phyloP scores from a whole-genome alignment of 176 grass and related monocot genomes.

The Rhynchospora breviuscula region DNA sequence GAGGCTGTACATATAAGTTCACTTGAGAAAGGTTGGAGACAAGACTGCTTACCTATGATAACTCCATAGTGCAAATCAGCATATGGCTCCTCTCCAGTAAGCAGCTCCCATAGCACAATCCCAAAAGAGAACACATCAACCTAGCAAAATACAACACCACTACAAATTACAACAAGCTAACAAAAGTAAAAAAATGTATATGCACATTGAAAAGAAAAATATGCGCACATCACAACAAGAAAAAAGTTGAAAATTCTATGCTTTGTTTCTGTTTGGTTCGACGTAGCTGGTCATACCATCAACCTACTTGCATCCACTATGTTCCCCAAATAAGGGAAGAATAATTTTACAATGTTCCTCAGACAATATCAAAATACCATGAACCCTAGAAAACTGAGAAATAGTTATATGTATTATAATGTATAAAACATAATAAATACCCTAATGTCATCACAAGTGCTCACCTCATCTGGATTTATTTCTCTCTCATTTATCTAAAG shows the following conservation, averaged over 20 bases:
- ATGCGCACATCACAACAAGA: neutral
- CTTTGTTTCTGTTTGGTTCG: neutral
- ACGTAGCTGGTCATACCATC: neutral
- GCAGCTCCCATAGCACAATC: slow-evolving; percentile 93
- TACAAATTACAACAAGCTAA: slow-evolving; percentile 12
- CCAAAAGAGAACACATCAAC: slow-evolving; percentile 98
- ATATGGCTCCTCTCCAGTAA: slow-evolving; percentile 93
- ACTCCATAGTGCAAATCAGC: slow-evolving; percentile 92
- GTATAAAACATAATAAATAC: neutral
- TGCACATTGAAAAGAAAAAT: slow-evolving; percentile 1
- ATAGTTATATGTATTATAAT: neutral
- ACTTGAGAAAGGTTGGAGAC: neutral
- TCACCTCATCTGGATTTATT: neutral
- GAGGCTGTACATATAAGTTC: neutral
- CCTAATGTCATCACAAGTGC: neutral
- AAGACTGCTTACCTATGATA: slow-evolving; percentile 62
- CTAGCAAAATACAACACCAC: slow-evolving; percentile 29
- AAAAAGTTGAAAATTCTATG: neutral
- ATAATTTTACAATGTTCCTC: neutral
- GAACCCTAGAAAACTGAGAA: neutral
- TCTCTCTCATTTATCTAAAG: neutral
- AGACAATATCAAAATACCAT: neutral
- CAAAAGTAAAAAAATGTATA: neutral
- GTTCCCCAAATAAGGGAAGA: neutral
- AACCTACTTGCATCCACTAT: neutral